phyloP scores from a whole-genome alignment of 768 basidiomycete species.

The Lanmaoa pseudosensibilis region DNA sequence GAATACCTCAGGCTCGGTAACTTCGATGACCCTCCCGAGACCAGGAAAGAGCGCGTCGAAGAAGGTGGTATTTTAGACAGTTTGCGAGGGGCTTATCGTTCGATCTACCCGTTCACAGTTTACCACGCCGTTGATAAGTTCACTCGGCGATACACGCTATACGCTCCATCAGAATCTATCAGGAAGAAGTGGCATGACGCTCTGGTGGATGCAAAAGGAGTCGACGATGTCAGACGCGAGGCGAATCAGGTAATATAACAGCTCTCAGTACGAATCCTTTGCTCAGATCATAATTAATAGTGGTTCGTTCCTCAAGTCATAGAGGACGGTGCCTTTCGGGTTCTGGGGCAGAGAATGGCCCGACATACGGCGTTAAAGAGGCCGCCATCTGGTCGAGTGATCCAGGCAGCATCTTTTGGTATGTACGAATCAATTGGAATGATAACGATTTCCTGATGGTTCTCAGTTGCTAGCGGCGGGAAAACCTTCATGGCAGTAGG shows the following conservation, averaged over 20 bases:
- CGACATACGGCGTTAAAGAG: constrained; percentile 29
- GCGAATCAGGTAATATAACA: constrained; percentile 58
- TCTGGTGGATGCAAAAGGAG: constrained; percentile 60
- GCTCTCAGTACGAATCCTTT: background rate
- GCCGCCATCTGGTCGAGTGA: constrained; percentile 56
- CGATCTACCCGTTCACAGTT: constrained; percentile 75
- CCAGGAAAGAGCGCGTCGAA: constrained; percentile 60
- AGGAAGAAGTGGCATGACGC: constrained; percentile 64
- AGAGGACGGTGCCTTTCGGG: constrained; percentile 63
- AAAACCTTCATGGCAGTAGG: constrained; percentile 64
- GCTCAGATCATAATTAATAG: constrained; percentile 37
- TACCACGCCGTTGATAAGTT: constrained; percentile 62
- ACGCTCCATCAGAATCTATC: constrained; percentile 54
- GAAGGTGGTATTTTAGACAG: constrained; percentile 57
- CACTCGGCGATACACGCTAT: constrained; percentile 70
- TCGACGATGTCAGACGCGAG: constrained; percentile 66
- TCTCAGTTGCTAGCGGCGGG: constrained; percentile 44
- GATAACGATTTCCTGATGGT: background rate
- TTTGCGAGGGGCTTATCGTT: constrained; percentile 49
- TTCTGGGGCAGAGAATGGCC: constrained; percentile 38
- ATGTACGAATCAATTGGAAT: constrained; percentile 20
- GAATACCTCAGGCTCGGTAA: constrained; percentile 73
- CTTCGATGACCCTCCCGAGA: constrained; percentile 61
- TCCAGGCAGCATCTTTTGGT: constrained; percentile 66
- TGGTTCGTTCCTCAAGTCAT: constrained; percentile 63